Percentiles rank a stretch among this genome's conserved stretches.
These are phyloP conservation scores for Margaritispora aquatica DNA, from an alignment of 495 filamentous ascomycete genomes.

Conservation along the genomic window DNA sequence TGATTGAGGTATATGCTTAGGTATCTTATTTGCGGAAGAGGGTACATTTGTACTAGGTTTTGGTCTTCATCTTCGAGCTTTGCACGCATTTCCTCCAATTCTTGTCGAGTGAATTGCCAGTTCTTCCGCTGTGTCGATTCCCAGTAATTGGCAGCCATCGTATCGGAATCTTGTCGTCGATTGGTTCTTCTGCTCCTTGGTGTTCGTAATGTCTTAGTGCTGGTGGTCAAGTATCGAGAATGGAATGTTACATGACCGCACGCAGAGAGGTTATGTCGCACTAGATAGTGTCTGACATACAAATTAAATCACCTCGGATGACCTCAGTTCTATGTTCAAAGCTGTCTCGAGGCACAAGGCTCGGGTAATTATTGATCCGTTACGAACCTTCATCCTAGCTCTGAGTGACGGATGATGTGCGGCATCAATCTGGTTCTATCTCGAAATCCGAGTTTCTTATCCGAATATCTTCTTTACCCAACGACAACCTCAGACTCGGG, in stretches of 20 bases:
- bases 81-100: conserved; percentile 65
- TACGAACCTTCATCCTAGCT: background rate
- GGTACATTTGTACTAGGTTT: conserved; percentile 64
- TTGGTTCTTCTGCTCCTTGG: no score
- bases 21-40: conserved; percentile 72
- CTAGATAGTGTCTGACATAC: no score
- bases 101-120: conserved; percentile 84
- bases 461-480: background rate
- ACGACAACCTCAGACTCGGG: background rate
- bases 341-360: background rate
- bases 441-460: background rate
- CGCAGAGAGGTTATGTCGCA: background rate
- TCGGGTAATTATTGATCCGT: background rate
- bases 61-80: conserved; percentile 68
- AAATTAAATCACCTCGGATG: no score
- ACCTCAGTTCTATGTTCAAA: no score
- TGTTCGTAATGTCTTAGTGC: no score
- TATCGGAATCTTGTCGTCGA: background rate
- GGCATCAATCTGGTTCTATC: background rate
- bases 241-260: no score
- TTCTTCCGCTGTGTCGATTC: conserved; percentile 81
- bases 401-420: background rate
- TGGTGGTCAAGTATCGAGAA: no score
- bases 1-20: conserved; percentile 90
- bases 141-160: conserved; percentile 97